These are phyloP conservation scores for Paradendryphiella salina DNA, from an alignment of 2,329 filamentous ascomycete genomes.

Conservation along the genomic window DNA sequence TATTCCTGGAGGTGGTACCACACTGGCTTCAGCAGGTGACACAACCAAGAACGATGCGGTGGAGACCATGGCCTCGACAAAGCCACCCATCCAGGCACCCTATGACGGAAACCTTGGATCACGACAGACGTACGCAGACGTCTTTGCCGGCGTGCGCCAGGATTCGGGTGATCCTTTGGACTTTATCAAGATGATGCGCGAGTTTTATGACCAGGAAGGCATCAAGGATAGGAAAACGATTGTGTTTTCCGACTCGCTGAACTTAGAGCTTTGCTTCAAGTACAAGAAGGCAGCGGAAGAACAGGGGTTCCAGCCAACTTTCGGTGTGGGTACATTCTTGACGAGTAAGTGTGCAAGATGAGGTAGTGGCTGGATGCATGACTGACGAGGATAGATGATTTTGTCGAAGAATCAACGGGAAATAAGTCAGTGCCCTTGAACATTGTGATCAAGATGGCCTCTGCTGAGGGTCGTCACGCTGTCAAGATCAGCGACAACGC, in stretches of 20 bases:
- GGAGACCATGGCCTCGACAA: conserved; percentile 46
- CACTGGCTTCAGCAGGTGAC: conserved; percentile 46
- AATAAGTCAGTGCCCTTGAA: conserved; percentile 90
- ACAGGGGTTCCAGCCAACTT: conserved; percentile 79
- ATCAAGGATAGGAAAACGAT: conserved; percentile 83
- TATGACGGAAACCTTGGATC: conserved; percentile 49
- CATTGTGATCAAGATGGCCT: conserved; percentile 96
- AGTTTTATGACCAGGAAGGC: conserved; percentile 76
- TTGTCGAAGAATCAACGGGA: conserved; percentile 68
- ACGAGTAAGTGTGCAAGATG: conserved; percentile 62
- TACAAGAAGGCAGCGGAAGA: conserved; percentile 84
- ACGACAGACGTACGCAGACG: conserved; percentile 70
- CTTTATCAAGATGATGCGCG: conserved; percentile 76
- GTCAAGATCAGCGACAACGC: conserved; percentile 90
- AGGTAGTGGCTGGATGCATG: too few relatives aligned
- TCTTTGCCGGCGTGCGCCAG: conserved; percentile 83
- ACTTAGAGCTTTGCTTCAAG: conserved; percentile 86
- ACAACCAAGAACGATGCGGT: conserved; percentile 47
- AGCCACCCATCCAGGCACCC: conserved; percentile 52
- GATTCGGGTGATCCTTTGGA: conserved; percentile 84
- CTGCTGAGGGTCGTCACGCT: conserved; percentile 76
- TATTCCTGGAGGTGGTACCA: conserved; percentile 46
- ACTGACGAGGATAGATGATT: conserved; percentile 67
- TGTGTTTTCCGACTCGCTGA: conserved; percentile 93
- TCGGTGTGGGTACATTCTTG: conserved; percentile 93